A percentile compares a stretch with the other conserved stretches of the same genome.
Conservation (phyloP, 2,329 filamentous ascomycete species). For the Fusarium clavum region DNA sequence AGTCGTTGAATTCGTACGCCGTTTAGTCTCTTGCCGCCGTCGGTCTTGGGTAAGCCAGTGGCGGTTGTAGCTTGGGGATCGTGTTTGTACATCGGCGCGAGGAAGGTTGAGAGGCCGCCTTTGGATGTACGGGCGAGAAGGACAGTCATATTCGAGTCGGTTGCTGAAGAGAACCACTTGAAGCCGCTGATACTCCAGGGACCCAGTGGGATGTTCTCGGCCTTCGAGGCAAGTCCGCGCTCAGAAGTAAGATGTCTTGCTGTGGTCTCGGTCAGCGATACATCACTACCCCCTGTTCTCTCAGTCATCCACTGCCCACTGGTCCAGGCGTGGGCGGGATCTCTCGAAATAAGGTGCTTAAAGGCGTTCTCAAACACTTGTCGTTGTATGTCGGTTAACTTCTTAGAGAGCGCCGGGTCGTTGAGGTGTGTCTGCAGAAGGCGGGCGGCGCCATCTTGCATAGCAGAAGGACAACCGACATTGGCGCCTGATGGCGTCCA, state of each 20-base stretch:
- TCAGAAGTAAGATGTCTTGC: constrained; percentile 51
- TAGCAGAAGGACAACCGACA: constrained; percentile 73
- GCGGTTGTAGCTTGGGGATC: constrained; percentile 49
- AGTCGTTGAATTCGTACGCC: constrained; percentile 75
- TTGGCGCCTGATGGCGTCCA: constrained; percentile 70
- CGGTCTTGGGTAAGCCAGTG: constrained; percentile 38
- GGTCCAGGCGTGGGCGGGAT: constrained; percentile 69
- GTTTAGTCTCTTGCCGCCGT: constrained; percentile 65
- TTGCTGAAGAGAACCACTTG: constrained; percentile 65
- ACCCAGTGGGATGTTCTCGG: constrained; percentile 57
- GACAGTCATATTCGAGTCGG: constrained; percentile 63
- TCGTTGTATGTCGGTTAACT: constrained; percentile 48
- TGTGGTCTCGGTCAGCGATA: constrained; percentile 74
- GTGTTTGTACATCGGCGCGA: constrained; percentile 69
- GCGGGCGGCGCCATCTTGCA: constrained; percentile 72
- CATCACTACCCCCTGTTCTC: constrained; percentile 75
- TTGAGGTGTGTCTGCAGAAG: constrained; percentile 61
- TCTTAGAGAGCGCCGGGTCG: constrained; percentile 43
- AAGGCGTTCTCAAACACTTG: constrained; percentile 65
- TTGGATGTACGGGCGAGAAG: constrained; percentile 68
- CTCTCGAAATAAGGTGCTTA: constrained; percentile 63
- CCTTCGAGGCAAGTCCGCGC: constrained; percentile 25
- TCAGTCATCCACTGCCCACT: constrained; percentile 85
- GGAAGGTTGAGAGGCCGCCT: constrained; percentile 59
- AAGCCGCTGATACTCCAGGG: constrained; percentile 73